Evolutionary conservation across 1,284 basidiomycete species (phyloP), one percentile per base, ranked within the genome.

Genomic region (Leccinum pachyderme): DNA sequence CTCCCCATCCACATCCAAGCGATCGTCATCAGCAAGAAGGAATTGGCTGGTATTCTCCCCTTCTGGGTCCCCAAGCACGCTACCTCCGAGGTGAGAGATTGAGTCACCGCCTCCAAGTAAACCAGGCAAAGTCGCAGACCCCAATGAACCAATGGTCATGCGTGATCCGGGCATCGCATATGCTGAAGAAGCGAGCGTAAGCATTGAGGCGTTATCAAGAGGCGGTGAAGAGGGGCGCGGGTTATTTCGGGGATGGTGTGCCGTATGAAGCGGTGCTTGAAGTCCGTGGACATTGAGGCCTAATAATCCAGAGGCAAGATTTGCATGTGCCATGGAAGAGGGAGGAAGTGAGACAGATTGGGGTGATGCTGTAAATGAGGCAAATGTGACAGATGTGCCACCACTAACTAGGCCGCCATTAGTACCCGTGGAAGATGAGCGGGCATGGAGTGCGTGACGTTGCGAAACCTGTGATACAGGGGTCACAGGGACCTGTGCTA

Each of bases 241-340:
- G 70, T 98, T 98, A 73, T 98, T 93, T 51, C 92, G 83, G 3
- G 95, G 96, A 73, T 98, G 95, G 58, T 94, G 93, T 7, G 85
- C 77, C 0, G 93, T 93, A 69, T 95, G 93, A 41, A 89, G 80
- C 0, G 96, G 96, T 7, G 91, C 91, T 68, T 93, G 91, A 29
- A 87, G 62, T 50, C 71, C 64, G 56, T 70, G 64, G 13, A 56
- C 62, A 37, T 49, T 60, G 41, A 61, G 51, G 43, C 64, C 69
- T 37, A 64, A 61, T 1, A 60, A 47, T 32, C 60, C 66, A 39
- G 66, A 53, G 32, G 59, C 60, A 2, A 64, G 47, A 58, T 67
- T 73, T 33, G 66, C 66, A 41, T 75, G 74, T 51, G 72, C 70
- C 50, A 65, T 65, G 27, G 75, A 71, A 15, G 78, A 78, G 9